phyloP scores from a whole-genome alignment of 495 filamentous ascomycete genomes.

The Friedmanniomyces endolithicus region DNA sequence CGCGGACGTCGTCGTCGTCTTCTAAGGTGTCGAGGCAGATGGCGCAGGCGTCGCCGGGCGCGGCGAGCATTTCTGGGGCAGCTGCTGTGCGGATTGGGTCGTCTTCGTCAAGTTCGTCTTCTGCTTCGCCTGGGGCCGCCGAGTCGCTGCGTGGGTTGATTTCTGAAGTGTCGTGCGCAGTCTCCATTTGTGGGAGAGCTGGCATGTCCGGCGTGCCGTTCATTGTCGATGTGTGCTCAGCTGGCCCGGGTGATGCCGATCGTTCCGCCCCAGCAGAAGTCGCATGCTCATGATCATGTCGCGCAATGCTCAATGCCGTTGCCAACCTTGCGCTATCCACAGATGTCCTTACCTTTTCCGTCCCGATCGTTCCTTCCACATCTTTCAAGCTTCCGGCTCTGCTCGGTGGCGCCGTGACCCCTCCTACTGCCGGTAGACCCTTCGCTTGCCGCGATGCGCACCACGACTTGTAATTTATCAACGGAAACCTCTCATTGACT shows the following conservation, averaged over 20 bases:
- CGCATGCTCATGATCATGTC: constrained; percentile 19
- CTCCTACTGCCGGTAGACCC: constrained; percentile 73
- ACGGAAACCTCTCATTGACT: constrained; percentile 91
- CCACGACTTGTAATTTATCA: constrained; percentile 94
- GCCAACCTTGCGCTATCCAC: constrained; percentile 20
- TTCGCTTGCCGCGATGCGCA: constrained; percentile 67
- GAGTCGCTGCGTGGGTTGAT: constrained; percentile 3
- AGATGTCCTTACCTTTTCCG: constrained; percentile 27
- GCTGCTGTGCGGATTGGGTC: constrained; percentile 75
- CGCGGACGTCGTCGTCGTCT: constrained; percentile 89
- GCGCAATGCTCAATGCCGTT: constrained; percentile 22
- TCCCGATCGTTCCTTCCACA: constrained; percentile 35
- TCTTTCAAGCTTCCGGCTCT: constrained; percentile 51
- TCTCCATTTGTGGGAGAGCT: constrained; percentile 8
- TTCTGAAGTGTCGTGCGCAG: not conserved
- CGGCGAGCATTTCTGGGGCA: constrained; percentile 67
- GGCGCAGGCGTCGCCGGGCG: constrained; percentile 88
- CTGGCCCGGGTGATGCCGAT: constrained; percentile 1
- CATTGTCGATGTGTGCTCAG: constrained; percentile 6
- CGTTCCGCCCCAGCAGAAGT: constrained; percentile 7
- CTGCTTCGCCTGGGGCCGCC: constrained; percentile 35
- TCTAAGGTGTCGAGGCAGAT: constrained; percentile 92
- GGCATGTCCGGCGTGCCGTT: constrained; percentile 15
- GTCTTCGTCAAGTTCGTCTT: constrained; percentile 61
- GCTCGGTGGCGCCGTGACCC: constrained; percentile 65